Percentiles rank a stretch among this genome's conserved stretches.
Conservation (phyloP, 2,329 filamentous ascomycete genomes). For the Ophiostoma montium region DNA sequence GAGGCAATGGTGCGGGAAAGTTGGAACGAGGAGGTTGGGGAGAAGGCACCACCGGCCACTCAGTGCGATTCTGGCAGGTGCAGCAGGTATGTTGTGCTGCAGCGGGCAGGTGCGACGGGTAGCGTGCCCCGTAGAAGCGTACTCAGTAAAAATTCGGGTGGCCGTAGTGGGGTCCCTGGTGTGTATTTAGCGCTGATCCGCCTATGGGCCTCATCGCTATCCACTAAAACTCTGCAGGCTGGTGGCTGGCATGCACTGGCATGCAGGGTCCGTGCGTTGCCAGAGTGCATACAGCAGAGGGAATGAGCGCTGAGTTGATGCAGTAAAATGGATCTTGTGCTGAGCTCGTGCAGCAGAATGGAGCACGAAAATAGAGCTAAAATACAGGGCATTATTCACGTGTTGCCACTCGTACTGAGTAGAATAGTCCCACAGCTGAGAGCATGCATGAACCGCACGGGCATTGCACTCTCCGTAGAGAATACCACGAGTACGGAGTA, state of each 20-base stretch:
- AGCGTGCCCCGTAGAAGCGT: too few relatives aligned
- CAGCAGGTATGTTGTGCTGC: not conserved
- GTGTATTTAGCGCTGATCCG: not conserved
- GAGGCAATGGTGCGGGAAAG: not conserved
- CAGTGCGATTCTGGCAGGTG: slow-evolving; percentile 5
- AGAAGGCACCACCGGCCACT: slow-evolving; percentile 9
- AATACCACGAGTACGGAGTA: too few relatives aligned
- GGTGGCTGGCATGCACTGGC: slow-evolving; percentile 6
- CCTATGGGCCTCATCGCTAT: not conserved
- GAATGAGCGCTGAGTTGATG: too few relatives aligned
- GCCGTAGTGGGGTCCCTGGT: slow-evolving; percentile 5
- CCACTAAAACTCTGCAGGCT: not conserved
- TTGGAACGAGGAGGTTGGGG: slow-evolving; percentile 9
- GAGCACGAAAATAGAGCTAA: too few relatives aligned
- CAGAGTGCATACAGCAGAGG: not conserved
- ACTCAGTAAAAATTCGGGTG: slow-evolving; percentile 3
- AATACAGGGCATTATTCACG: too few relatives aligned
- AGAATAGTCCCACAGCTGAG: too few relatives aligned
- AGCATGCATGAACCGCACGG: too few relatives aligned
- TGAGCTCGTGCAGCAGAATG: too few relatives aligned
- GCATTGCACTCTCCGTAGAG: too few relatives aligned
- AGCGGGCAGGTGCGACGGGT: slow-evolving; percentile 1
- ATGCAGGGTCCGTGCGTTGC: not conserved
- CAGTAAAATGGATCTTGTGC: too few relatives aligned
- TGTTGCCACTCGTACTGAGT: too few relatives aligned